phyloP scores from a whole-genome alignment of 192 early-diverging fungal species.

The Umbelopsis isabellina region DNA sequence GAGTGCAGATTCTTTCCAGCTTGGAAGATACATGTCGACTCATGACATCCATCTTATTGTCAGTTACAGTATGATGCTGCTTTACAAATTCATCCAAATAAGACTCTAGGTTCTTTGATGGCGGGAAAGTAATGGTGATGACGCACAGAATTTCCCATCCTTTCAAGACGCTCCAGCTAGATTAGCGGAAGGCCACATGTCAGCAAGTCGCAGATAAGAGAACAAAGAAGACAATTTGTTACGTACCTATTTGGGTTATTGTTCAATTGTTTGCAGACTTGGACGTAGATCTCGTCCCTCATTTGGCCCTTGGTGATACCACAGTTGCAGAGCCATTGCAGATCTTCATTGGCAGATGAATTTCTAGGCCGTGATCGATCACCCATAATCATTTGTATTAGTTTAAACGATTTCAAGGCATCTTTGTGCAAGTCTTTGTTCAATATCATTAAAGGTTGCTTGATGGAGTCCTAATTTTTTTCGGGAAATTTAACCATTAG shows the following conservation, averaged over 20 bases:
- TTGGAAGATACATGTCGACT: slow-evolving; percentile 55
- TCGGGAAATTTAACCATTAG: not conserved
- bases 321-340: slow-evolving; percentile 76
- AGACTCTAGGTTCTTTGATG: slow-evolving; percentile 84
- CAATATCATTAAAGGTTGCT: slow-evolving; percentile 80
- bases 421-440: slow-evolving; percentile 84
- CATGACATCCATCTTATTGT: slow-evolving; percentile 55
- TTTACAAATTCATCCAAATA: slow-evolving; percentile 82
- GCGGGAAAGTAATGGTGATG: slow-evolving; percentile 85
- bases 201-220: not conserved
- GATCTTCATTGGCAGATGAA: slow-evolving; percentile 56
- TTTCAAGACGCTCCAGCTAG: slow-evolving; percentile 65
- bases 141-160: slow-evolving; percentile 90
- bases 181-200: not conserved
- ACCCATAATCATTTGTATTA: slow-evolving; percentile 86
- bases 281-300: slow-evolving; percentile 94
- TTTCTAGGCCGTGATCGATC: slow-evolving; percentile 49
- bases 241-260: slow-evolving; percentile 71
- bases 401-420: slow-evolving; percentile 82
- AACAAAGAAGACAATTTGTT: not conserved
- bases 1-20: slow-evolving; percentile 72
- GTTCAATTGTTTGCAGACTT: slow-evolving; percentile 88
- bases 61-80: slow-evolving; percentile 57
- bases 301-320: slow-evolving; percentile 77
- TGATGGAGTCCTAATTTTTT: slow-evolving; percentile 65